These are phyloP conservation scores for Poa pratensis DNA, from an alignment of 176 grass and related monocot genomes.

Conservation along the genomic window DNA sequence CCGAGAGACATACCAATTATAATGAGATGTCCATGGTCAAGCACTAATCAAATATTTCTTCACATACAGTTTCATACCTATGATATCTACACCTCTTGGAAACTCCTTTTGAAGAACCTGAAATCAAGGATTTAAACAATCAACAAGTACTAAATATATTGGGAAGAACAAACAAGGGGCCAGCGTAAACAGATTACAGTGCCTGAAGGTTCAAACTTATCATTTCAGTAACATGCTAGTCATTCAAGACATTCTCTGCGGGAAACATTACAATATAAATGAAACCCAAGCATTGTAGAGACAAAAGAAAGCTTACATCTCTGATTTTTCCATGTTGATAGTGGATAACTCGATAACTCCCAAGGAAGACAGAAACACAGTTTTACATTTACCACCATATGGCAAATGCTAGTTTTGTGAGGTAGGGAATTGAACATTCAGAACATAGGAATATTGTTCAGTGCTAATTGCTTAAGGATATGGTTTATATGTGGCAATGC, in stretches of 20 bases:
- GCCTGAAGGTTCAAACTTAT: slow-evolving; percentile 1
- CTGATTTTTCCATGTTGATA: slow-evolving; percentile 80
- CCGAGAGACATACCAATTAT: slow-evolving; percentile 91
- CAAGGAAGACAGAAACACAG: slow-evolving; percentile 73
- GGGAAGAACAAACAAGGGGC: slow-evolving; percentile 22
- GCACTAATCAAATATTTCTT: slow-evolving; percentile 75
- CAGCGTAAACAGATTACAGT: slow-evolving; percentile 8
- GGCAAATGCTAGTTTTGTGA: slow-evolving; percentile 92
- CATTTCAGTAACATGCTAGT: slow-evolving; percentile 5
- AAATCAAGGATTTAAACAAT: slow-evolving; percentile 30
- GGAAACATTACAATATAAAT: slow-evolving; percentile 3
- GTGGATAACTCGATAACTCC: slow-evolving; percentile 88
- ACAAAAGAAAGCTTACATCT: slow-evolving; percentile 58
- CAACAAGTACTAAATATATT: slow-evolving; percentile 11
- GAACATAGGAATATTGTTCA: too few relatives aligned
- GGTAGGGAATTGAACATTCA: neutral
- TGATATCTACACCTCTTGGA: slow-evolving; percentile 76
- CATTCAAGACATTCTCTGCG: neutral
- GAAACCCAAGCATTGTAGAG: slow-evolving; percentile 35
- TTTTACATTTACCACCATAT: slow-evolving; percentile 85
- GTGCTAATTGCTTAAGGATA: too few relatives aligned
- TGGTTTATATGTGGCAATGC: too few relatives aligned
- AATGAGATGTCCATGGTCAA: slow-evolving; percentile 80
- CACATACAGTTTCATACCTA: slow-evolving; percentile 89
- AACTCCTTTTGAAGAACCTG: slow-evolving; percentile 78